Percentiles rank a stretch among this genome's conserved stretches.
These are phyloP conservation scores for Capsicum baccatum DNA, from an alignment of 257 asterid species.

Conservation along the genomic window DNA sequence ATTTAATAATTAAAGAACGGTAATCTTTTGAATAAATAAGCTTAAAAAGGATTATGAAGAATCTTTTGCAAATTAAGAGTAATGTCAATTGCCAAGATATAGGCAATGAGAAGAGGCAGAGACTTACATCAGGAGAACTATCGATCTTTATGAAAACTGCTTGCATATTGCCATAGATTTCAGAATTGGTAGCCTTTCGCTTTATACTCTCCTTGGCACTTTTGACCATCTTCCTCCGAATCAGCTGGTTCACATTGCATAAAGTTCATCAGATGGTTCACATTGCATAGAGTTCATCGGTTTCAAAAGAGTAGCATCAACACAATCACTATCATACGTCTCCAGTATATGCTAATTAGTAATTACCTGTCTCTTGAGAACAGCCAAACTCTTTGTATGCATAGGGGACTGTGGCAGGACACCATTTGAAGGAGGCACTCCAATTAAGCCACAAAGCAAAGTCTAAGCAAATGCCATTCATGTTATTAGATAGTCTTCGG, in stretches of 20 bases:
- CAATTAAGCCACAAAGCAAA: slow-evolving; percentile 14
- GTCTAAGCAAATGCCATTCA: slow-evolving; percentile 1
- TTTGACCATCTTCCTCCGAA: slow-evolving; percentile 57
- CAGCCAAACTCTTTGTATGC: slow-evolving; percentile 50
- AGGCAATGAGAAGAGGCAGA: background rate
- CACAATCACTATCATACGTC: background rate
- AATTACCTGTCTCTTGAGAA: slow-evolving; percentile 49
- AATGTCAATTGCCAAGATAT: background rate
- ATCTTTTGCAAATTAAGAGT: background rate
- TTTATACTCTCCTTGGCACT: slow-evolving; percentile 56
- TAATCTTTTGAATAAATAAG: too few relatives aligned
- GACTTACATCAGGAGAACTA: slow-evolving; percentile 47
- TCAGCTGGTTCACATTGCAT: slow-evolving; percentile 39
- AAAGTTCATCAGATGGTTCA: slow-evolving; percentile 27
- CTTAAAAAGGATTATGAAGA: background rate
- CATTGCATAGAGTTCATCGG: background rate
- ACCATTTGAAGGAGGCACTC: slow-evolving; percentile 11
- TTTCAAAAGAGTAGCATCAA: background rate
- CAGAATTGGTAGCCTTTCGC: slow-evolving; percentile 49
- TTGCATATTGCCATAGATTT: slow-evolving; percentile 66
- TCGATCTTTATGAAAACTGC: slow-evolving; percentile 58
- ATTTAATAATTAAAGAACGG: background rate
- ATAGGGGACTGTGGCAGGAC: slow-evolving; percentile 15
- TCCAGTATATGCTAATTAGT: background rate
- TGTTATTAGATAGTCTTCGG: background rate